Percentiles rank a stretch among this genome's conserved stretches.
Conservation (phyloP, 148 eudicot species). For the Arctostaphylos glauca region DNA sequence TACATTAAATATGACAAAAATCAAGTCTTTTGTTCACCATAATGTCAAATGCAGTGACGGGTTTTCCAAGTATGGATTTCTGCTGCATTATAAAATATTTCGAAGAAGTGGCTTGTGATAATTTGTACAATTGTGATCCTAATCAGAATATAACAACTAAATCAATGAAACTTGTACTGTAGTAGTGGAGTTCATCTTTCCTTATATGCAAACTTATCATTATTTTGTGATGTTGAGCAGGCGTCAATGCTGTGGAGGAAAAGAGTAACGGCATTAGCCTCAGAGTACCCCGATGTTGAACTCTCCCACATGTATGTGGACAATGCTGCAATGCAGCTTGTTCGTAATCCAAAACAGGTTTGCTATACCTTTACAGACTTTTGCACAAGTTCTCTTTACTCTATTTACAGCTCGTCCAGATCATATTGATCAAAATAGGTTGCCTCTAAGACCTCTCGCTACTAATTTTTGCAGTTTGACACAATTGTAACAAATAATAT, state of each 20-base stretch:
- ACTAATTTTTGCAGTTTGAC: slow-evolving; percentile 67
- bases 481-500: slow-evolving; percentile 92
- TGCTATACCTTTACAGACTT: not conserved
- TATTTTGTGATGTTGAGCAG: slow-evolving; percentile 30
- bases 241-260: slow-evolving; percentile 98
- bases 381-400: not conserved
- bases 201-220: not conserved
- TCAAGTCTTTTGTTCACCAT: not conserved
- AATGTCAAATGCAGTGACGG: not conserved
- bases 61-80: not conserved
- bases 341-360: slow-evolving; percentile 96
- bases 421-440: not conserved
- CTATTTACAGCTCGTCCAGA: not conserved
- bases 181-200: not conserved
- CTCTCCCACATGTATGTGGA: slow-evolving; percentile 98
- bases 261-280: slow-evolving; percentile 64
- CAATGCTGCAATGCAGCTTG: slow-evolving; percentile 98
- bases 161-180: not conserved
- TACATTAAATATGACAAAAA: not conserved
- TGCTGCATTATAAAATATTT: not conserved
- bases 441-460: not conserved
- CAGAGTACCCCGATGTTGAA: slow-evolving; percentile 89
- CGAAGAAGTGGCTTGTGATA: not conserved
- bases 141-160: not conserved
- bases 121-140: not conserved